phyloP scores from a whole-genome alignment of 495 filamentous ascomycete species.

The Neurospora discreta region DNA sequence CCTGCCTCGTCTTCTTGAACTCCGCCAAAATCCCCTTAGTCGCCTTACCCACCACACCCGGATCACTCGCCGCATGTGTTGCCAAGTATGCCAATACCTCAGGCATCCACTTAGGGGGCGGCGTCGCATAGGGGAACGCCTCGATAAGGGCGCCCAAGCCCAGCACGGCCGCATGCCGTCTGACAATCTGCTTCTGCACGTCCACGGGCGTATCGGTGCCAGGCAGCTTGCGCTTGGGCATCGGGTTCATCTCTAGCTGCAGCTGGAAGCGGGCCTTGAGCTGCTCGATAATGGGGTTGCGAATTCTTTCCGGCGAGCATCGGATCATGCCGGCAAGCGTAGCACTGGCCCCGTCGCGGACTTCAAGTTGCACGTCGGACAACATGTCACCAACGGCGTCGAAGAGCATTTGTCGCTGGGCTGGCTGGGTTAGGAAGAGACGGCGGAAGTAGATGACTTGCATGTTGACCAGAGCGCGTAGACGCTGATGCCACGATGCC shows the following conservation, averaged over 20 bases:
- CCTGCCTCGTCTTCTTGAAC: slow-evolving; percentile 98
- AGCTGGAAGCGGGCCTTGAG: slow-evolving; percentile 71
- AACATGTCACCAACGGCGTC: slow-evolving; percentile 90
- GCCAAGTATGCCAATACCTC: slow-evolving; percentile 83
- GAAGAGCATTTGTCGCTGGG: slow-evolving; percentile 71
- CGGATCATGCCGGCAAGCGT: slow-evolving; percentile 97
- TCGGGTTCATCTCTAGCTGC: slow-evolving; percentile 66
- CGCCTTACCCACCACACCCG: slow-evolving; percentile 89
- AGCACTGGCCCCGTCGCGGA: slow-evolving; percentile 81
- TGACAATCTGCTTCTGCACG: slow-evolving; percentile 65
- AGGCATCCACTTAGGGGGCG: slow-evolving; percentile 88
- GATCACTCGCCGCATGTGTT: slow-evolving; percentile 72
- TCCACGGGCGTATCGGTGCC: slow-evolving; percentile 74
- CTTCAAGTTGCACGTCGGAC: slow-evolving; percentile 82
- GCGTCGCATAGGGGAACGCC: slow-evolving; percentile 93
- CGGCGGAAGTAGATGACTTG: slow-evolving; percentile 98
- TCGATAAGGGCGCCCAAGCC: slow-evolving; percentile 85
- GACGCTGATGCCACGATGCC: slow-evolving; percentile 88
- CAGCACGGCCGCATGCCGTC: slow-evolving; percentile 82
- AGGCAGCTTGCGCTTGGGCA: slow-evolving; percentile 58
- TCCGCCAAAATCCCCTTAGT: slow-evolving; percentile 94
- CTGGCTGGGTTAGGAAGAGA: slow-evolving; percentile 76
- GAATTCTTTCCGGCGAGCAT: slow-evolving; percentile 78
- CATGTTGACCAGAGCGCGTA: slow-evolving; percentile 97
- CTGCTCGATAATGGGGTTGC: slow-evolving; percentile 59